A percentile compares a stretch with the other conserved stretches of the same genome.
These are phyloP conservation scores for Spiromastix sp. DNA, from an alignment of 2,329 filamentous ascomycete species.

Conservation along the genomic window DNA sequence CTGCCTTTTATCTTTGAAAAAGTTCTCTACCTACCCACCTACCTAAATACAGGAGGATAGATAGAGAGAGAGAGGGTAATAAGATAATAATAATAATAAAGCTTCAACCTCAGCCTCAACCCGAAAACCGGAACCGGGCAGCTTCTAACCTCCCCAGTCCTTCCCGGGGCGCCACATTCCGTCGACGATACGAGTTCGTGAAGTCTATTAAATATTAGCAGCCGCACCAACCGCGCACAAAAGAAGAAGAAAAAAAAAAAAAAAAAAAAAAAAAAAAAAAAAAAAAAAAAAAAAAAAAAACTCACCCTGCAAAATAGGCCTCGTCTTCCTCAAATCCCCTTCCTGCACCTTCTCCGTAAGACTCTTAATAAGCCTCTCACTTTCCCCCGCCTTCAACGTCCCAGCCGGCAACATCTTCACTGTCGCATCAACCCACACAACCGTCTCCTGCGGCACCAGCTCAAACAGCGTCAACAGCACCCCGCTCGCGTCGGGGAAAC, in stretches of 20 bases:
- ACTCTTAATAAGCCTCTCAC: slow-evolving; percentile 66
- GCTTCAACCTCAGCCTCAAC: too few species aligned
- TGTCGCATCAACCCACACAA: slow-evolving; percentile 72
- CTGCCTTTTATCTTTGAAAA: too few species aligned
- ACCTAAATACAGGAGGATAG: too few species aligned
- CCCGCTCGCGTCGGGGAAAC: slow-evolving; percentile 87
- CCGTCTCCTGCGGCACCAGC: slow-evolving; percentile 68
- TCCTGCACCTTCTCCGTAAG: slow-evolving; percentile 67
- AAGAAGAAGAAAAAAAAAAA: slow-evolving; percentile 6
- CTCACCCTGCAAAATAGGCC: slow-evolving; percentile 62
- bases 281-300: neutral
- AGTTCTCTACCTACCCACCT: too few species aligned
- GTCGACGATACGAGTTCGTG: slow-evolving; percentile 82
- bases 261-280: neutral
- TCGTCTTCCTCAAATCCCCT: slow-evolving; percentile 65
- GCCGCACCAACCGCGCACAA: neutral
- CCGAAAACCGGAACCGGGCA: slow-evolving; percentile 70
- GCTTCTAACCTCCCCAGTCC: slow-evolving; percentile 81
- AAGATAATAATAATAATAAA: neutral
- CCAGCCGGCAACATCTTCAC: slow-evolving; percentile 74
- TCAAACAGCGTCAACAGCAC: slow-evolving; percentile 87
- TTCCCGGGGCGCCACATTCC: slow-evolving; percentile 91
- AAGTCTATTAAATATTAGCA: slow-evolving; percentile 54
- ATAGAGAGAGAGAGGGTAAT: too few species aligned
- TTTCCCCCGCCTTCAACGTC: slow-evolving; percentile 69